Base-by-base conservation (phyloP, 768 basidiomycete genomes). In the Lactarius vividus region DNA sequence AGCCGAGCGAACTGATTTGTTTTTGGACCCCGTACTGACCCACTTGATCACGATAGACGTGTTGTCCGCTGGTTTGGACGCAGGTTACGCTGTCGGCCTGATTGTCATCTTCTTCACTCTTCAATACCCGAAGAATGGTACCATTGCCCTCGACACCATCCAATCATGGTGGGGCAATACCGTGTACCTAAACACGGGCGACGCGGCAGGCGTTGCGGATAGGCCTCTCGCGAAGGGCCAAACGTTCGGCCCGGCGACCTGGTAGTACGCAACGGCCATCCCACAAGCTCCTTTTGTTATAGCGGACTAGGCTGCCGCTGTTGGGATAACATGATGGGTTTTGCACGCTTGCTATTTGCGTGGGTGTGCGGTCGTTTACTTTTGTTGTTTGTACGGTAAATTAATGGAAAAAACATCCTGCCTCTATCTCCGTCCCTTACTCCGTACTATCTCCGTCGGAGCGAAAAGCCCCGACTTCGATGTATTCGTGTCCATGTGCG, bases 131-230 rank as follows among this genome's bases (percentile, higher is more conserved):
- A 68, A 68, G 63, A 81, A 88, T 62, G 88, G 88, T 3, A 75
- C 75, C 13, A 88, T 91, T 67, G 89, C 87, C 7, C 5, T 72
- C 13, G 76, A 78, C 39, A 86, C 66, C 8, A 73, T 91, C 52
- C 83, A 83, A 66, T 59, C 67, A 3, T 91, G 89, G 90, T 91
- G 88, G 89, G 90, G 89, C 13, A 91, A 91, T 67, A 82, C 77
- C 66, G 73, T 76, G 9, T 74, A 55, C 69, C 4, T 55, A 35
- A 72, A 74, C 0, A 79, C 76, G 1, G 78, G 71, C 2, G 79
- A 80, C 57, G 72, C 52, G 1, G n/a, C 35, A 2, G 69, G 69
- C 16, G 53, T 67, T 4, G 28, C 73, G 20, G 42, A 66, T 52
- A 69, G 64, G 62, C 56, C 31, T 3, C 2, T 72, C 20, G 40